Evolutionary conservation across 495 filamentous ascomycete genomes (phyloP), one percentile per base, ranked within the genome.

Genomic region (Talaromyces liani): DNA sequence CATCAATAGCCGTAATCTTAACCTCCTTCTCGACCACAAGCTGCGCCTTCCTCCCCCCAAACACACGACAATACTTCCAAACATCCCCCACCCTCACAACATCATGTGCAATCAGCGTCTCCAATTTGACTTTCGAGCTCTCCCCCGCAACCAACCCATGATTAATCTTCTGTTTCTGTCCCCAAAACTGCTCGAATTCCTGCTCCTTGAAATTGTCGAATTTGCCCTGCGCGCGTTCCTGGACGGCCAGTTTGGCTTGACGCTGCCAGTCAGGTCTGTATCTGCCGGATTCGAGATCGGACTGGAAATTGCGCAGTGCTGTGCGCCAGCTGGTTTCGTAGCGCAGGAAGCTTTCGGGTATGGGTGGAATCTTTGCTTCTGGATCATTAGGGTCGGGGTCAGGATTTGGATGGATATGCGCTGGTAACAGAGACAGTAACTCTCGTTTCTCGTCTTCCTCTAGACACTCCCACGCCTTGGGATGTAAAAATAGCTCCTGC

Each of bases 151-250:
- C 25, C n/a, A 75, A 64, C 12, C 49, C 60, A 24, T 62, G 70
- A 31, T 70, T 68, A 24, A 78, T 64, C 61, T 75, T 82, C 70
- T 87, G 81, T 60, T 87, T 84, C 62, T 89, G 82, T 0, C 83
- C 87, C 90, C 90, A 96, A 62, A 85, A 87, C 36, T 82, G 72
- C 73, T 91, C 85, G 39, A 86, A 89, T 45, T 88, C 79, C 4
- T 77, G 66, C 57, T 85, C 83, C 69, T 91, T 87, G 71, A 84
- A 90, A 6, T 81, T 73, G 64, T 93, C 86, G 66, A 88, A 93
- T 20, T 82, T 76, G n/a, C 91, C 91, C 2, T 78, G 71, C n/a
- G 76, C 73, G 54, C 91, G 83, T 66, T 85, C 76, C 61, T 80
- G 68, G 69, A 87, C 82, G 6, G 90, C 89, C 49, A 76, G 66